Evolutionary conservation across 164 flowering plant species (phyloP), one percentile per base, ranked within the genome.

Genomic region (Annona squamosa): DNA sequence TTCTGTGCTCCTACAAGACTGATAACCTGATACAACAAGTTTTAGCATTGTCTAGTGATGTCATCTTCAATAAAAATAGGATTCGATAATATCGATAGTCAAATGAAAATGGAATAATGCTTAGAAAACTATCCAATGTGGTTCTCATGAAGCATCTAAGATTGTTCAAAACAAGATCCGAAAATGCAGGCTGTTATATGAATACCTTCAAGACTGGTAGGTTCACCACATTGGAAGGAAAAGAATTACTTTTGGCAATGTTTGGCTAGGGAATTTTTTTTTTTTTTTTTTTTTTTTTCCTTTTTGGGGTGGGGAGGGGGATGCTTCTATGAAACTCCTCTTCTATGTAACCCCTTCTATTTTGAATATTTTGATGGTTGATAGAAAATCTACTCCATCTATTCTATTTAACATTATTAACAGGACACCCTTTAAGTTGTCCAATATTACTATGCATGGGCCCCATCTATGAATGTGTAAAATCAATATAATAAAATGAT

Each of bases 1-100:
- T 96, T 96, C 75, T 96, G 97, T 63, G 99, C 98, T 76, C 99
- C 98, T 68, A 90, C 97, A 79, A 96, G 91, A 81, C 97, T 91
- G 79, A 96, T 79, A 77, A 93, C 99, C 99, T 96, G 89, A 80
- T 86, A 71, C 52, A 37, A 13, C 59, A 46, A 57, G 62, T 46
- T 7, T 59, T 18, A 59, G 45, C n/a, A 63, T 63, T 4, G 37
- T 16, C 5, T 52, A 6, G 59, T 19, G 4, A 63, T 63, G 18
- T 10, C 13, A 17, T 52, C 65, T 63, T 1, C 37, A 26, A 26
- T 26, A 26, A 26, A 26, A 26, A 26, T 26, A 26, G 37, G 37
- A 26, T 26, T 26, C 37, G 1, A 26, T 26, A 26, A 26, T 26
- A 26, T 26, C 37, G 37, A 26, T 1, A 26, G 1, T 26, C 37